Evolutionary conservation across 805 yeast genomes (phyloP), one percentile per base, ranked within the genome.

Genomic region (Hemisphaericaspora nanyangensis): DNA sequence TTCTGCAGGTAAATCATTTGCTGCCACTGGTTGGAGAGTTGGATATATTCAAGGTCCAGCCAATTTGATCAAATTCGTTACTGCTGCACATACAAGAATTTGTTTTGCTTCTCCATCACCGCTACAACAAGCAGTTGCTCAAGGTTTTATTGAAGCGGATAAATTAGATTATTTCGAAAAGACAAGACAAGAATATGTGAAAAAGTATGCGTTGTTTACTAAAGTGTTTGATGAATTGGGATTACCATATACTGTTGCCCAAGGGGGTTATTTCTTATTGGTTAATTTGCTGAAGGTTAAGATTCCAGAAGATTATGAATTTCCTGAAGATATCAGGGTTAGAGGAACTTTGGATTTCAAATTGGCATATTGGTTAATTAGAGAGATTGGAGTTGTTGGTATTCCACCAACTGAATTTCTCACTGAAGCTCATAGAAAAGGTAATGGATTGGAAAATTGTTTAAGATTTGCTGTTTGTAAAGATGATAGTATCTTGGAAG

Each of bases 1-100:
- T 1, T 87, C 96, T 20, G 99, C 97, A 6, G 99, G 99, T 47
- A 93, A 93, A 63, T 80, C 96, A 0, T 93, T 93, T 68, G 95
- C 96, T n/a, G 96, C 96, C 31, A 93, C 99, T 10, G 99, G 99
- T 38, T 93, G 98, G 97, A 82, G 99, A 70, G 77, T 93, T 38
- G 99, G 99, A 39, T 93, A 95, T 95, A 74, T 91, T 28, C 81
- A 90, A 45, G 98, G 96, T 6, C 82, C 85, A 38, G 72, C 85
- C n/a, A 85, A 84, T 22, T 69, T 90, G 48, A 71, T 93, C 52
- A 80, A 83, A 48, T 87, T 85, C 56, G 95, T 82, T 5, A 74
- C 88, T 6, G 76, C 85, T 18, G 98, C 98, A 0, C 96, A 93
- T 62, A 88, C 96, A 1, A 77, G 99, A 63, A 91, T 93, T 51